Percentiles rank a stretch among this genome's conserved stretches.
phyloP scores from a whole-genome alignment of 306 rosid genomes.

The Astragalus membranaceus region DNA sequence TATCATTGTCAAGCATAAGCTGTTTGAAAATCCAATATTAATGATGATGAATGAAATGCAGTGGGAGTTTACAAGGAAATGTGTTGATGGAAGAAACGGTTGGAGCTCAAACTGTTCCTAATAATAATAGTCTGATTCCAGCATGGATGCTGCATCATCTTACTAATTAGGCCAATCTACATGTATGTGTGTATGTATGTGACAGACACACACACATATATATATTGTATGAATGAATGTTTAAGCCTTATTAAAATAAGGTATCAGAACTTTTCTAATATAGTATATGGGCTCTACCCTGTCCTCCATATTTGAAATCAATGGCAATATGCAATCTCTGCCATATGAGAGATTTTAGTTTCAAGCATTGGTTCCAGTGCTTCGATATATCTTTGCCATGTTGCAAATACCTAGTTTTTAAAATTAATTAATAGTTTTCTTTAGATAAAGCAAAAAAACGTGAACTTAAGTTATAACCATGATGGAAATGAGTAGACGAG shows the following conservation, averaged over 20 bases:
- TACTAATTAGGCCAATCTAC: constrained; percentile 11
- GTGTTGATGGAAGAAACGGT: constrained; percentile 25
- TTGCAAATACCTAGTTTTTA: not conserved
- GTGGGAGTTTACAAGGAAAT: constrained; percentile 37
- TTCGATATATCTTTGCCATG: not conserved
- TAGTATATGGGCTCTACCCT: not conserved
- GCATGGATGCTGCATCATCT: constrained; percentile 67
- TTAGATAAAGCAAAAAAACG: no score
- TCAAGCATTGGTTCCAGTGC: not conserved
- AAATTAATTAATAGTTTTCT: no score
- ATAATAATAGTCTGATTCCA: constrained; percentile 33
- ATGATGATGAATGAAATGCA: constrained; percentile 18
- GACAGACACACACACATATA: not conserved
- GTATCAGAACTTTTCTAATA: not conserved
- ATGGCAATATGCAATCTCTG: constrained; percentile 5
- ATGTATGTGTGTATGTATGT: not conserved
- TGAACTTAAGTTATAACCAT: no score
- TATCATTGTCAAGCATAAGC: not conserved
- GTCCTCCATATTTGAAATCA: constrained; percentile 9
- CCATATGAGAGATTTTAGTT: not conserved
- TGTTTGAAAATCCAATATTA: no score
- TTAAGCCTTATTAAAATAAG: constrained; percentile 1
- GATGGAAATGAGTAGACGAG: no score
- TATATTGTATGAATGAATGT: not conserved
- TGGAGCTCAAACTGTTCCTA: constrained; percentile 27